Conservation (phyloP, 2,329 filamentous ascomycete genomes). For the Colletotrichum zoysiae region DNA sequence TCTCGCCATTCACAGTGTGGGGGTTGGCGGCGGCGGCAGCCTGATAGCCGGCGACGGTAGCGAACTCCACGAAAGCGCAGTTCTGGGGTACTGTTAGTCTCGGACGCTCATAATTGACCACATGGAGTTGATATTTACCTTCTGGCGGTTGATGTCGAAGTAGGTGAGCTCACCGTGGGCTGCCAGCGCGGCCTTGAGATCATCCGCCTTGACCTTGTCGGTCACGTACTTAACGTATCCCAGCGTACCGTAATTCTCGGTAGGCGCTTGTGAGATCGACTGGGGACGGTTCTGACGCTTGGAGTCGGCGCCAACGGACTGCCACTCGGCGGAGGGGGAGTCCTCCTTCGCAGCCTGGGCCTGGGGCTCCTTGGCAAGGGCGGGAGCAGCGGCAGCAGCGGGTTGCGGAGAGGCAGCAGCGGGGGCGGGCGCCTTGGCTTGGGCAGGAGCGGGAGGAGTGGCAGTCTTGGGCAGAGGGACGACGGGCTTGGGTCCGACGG, state of each 20-base stretch:
- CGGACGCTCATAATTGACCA: conserved; percentile 14
- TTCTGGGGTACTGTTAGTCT: conserved; percentile 69
- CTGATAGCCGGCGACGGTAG: conserved; percentile 82
- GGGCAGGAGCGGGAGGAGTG: conserved; percentile 62
- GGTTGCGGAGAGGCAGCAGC: conserved; percentile 55
- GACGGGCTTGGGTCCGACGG: conserved; percentile 64
- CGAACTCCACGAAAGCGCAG: conserved; percentile 97
- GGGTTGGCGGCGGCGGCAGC: conserved; percentile 88
- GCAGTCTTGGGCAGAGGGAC: conserved; percentile 70
- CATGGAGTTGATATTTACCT: conserved; percentile 68
- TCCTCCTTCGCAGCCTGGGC: conserved; percentile 63
- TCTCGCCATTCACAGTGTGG: conserved; percentile 84
- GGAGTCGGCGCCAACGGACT: conserved; percentile 85
- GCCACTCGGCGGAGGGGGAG: conserved; percentile 77
- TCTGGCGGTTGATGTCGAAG: conserved; percentile 84
- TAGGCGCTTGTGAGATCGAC: conserved; percentile 68
- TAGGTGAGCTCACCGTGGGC: conserved; percentile 79
- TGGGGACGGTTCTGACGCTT: conserved; percentile 86
- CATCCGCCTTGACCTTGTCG: conserved; percentile 83
- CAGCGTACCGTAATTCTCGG: conserved; percentile 80
- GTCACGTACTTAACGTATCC: conserved; percentile 97
- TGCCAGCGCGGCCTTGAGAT: conserved; percentile 77
- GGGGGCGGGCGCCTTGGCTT: conserved; percentile 67
- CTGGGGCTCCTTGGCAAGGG: conserved; percentile 53
- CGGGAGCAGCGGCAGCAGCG: conserved; percentile 55